Base-by-base conservation (phyloP, 148 eudicot genomes). In the Cornus florida region DNA sequence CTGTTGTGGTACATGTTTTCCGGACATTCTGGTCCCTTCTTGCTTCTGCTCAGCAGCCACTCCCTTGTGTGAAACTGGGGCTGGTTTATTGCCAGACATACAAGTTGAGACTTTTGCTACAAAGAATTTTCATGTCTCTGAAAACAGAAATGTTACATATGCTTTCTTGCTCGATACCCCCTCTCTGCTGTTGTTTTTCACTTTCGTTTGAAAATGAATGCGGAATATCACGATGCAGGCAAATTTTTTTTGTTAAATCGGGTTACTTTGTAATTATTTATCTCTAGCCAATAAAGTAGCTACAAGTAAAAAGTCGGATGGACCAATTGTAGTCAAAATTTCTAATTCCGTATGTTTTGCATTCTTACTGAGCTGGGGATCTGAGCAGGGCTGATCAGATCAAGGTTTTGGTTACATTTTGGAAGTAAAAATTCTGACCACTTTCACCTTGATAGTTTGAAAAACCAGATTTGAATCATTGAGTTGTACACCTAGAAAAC, bases 71-170 rank as follows among this genome's bases (percentile, higher is more conserved):
- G 64, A 5, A 32, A 46, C n/a, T 22, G 19, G 69, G 64, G 75
- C 64, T 75, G 23, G 57, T 62, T 62, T 53, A 14, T 57, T 8
- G 38, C 35, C 35, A 43, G 38, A 43, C 75, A 38, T 43, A 8
- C 12, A 3, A 28, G 70, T 46, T 39, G 59, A 69, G 69, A 24
- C 71, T 75, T 56, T 31, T 75, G 69, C 39, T 65, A 10, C 68
- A n/a, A 56, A 65, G 73, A 76, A 76, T 67, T 73, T 79, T 72
- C 28, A 50, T 53, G 4, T 23, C 35, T 43, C 59, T 75, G 43
- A 56, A 9, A n/a, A 28, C 77, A 39, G 83, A 59, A 74, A 38
- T 69, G 83, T 69, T 59, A 71, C 67, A 33, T 73, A 53, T 17
- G 28, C 31, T 56, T 28, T 50, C 69, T 69, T 69, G 8, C 48